Conservation (phyloP, 2,329 filamentous ascomycete species). For the Zasmidium cellare region DNA sequence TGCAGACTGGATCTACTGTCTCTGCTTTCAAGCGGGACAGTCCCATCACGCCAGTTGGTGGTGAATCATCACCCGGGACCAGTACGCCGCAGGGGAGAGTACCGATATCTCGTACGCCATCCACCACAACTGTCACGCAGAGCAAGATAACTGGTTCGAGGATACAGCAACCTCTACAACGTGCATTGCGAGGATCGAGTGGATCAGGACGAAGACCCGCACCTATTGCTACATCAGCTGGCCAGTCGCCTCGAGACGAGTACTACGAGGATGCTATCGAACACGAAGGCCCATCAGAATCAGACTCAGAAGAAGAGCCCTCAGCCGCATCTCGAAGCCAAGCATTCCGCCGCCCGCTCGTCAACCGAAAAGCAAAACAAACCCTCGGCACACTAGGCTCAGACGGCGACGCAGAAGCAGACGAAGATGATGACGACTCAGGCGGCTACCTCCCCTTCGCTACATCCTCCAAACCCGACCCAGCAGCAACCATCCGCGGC, state of each 20-base stretch:
- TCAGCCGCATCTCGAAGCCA: slow-evolving; percentile 43
- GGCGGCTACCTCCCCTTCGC: slow-evolving; percentile 47
- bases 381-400: slow-evolving; percentile 18
- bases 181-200: slow-evolving; percentile 38
- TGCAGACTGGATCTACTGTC: slow-evolving; percentile 9
- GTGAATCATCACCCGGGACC: slow-evolving; percentile 4
- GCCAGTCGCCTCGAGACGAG: slow-evolving; percentile 24
- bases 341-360: slow-evolving; percentile 37
- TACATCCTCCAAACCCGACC: slow-evolving; percentile 26
- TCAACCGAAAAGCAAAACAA: slow-evolving; percentile 14
- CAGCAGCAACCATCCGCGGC: slow-evolving; percentile 22
- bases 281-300: slow-evolving; percentile 30
- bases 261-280: slow-evolving; percentile 30
- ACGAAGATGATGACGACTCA: slow-evolving; percentile 52
- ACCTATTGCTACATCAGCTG: slow-evolving; percentile 14
- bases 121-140: slow-evolving; percentile 51
- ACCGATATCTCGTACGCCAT: slow-evolving; percentile 47
- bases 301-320: slow-evolving; percentile 38
- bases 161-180: slow-evolving; percentile 19
- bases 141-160: slow-evolving; percentile 26
- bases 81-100: slow-evolving; percentile 2
- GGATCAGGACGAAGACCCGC: slow-evolving; percentile 26
- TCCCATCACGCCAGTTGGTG: slow-evolving; percentile 1
- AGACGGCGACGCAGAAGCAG: slow-evolving; percentile 30
- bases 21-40: slow-evolving; percentile 11